Evolutionary conservation across 345 rosid species (phyloP), one percentile per base, ranked within the genome.

Genomic region (Isatis tinctoria): DNA sequence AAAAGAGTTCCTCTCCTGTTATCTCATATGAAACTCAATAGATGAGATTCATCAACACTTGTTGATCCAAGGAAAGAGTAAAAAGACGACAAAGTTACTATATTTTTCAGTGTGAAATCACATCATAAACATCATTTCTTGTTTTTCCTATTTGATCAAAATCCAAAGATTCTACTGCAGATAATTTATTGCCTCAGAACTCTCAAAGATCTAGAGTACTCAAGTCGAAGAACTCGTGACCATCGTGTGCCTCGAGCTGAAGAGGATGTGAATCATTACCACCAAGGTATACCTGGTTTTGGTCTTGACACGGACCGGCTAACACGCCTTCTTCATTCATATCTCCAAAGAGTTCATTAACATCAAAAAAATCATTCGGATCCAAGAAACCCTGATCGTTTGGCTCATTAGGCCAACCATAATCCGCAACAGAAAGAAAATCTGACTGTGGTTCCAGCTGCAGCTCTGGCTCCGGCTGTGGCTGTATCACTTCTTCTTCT

Each of bases 301-400:
- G 70, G 49, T 39, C 58, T 12, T 64, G 48, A 60, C 8, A 28
- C 3, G 43, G 18, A 16, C 13, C 12, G 20, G 75, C 27, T 35
- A 70, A 2, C 12, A 79, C 65, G 52, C 61, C 35, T 4, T 41
- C 35, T 4, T 41, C 68, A 37, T 85, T 81, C 4, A 86, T 16
- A 0, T 78, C 45, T 6, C 79, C 69, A 39, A 87, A 61, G 49
- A 92, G 73, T 52, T 90, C 90, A 43, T 87, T 80, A 57, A 87
- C 65, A 64, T 86, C 88, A 45, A 92, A 88, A 65, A 83, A 17
- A 32, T 92, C 87, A 22, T 85, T 82, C 18, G 67, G 13, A 1
- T 51, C 65, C 81, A 76, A 80, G n/a, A 17, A 22, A 1, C 7
- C 27, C 24, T 39, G 39, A 0, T 45, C 67, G 39, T 13, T 22